Evolutionary conservation across 2,329 filamentous ascomycete species (phyloP).

Genomic region (Diaporthe aspalathi): DNA sequence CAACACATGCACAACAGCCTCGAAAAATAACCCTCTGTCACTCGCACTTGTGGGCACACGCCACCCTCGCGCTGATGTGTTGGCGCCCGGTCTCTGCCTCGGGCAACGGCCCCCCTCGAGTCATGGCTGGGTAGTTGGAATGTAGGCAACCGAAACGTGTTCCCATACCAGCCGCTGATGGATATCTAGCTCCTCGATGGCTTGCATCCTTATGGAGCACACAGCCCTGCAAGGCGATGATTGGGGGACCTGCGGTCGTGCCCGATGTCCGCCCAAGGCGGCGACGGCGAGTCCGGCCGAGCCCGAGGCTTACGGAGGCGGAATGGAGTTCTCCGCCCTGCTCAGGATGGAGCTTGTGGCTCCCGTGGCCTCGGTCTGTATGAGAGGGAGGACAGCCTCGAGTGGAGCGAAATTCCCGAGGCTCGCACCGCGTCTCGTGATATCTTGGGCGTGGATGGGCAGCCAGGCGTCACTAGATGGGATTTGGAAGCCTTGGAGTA

Average conservation of each 20-base stretch:
- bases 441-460: no score
- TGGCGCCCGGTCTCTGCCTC: no score
- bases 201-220: background rate
- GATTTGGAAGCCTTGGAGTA: no score
- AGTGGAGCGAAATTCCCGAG: background rate
- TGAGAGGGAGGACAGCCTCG: background rate
- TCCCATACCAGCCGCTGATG: background rate
- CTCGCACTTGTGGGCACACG: background rate
- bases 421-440: no score
- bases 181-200: background rate
- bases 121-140: background rate
- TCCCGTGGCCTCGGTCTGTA: no score
- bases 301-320: background rate
- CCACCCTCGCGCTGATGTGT: background rate
- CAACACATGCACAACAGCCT: background rate
- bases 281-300: background rate
- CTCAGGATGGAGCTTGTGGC: no score
- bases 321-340: background rate
- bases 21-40: background rate
- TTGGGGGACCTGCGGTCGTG: background rate
- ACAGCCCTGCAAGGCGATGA: background rate
- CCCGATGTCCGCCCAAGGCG: background rate
- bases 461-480: background rate
- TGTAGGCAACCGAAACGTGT: constrained; percentile 20
- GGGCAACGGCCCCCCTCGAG: background rate